These are phyloP conservation scores for Suillus luteus DNA, from an alignment of 768 basidiomycete species.

Conservation along the genomic window DNA sequence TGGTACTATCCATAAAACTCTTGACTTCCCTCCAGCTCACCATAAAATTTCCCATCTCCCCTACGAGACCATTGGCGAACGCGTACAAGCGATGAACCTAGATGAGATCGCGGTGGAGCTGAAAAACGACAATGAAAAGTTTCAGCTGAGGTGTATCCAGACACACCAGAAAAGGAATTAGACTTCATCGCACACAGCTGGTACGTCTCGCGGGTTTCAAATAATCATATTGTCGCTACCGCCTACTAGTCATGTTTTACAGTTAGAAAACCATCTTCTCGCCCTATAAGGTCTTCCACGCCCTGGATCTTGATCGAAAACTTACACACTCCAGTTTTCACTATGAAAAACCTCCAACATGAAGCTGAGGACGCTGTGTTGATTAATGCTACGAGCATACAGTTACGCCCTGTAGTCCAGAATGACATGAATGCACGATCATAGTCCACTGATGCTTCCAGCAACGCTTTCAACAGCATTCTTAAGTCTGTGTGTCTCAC, in stretches of 20 bases:
- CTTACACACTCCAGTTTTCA: neutral
- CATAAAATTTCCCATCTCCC: neutral
- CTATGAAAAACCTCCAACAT: neutral
- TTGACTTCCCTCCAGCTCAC: neutral
- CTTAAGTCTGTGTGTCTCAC: conserved; percentile 67
- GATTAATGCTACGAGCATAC: neutral
- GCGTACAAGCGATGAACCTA: neutral
- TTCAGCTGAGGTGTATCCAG: neutral
- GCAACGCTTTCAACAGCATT: conserved; percentile 70
- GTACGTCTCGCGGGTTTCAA: neutral
- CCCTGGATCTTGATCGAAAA: neutral
- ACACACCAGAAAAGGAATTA: neutral
- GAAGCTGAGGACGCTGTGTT: neutral
- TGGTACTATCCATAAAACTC: neutral
- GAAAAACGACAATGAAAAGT: neutral
- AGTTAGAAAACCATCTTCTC: neutral
- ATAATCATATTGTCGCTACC: neutral
- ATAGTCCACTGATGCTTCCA: conserved; percentile 50
- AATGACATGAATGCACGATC: conserved; percentile 1
- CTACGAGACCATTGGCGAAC: neutral
- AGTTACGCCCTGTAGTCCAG: neutral
- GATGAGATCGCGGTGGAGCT: neutral
- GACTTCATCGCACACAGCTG: neutral
- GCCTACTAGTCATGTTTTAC: neutral
- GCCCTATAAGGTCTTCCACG: neutral